A percentile compares a stretch with the other conserved stretches of the same genome.
Conservation (phyloP, 345 rosid genomes). For the Salix udensis region DNA sequence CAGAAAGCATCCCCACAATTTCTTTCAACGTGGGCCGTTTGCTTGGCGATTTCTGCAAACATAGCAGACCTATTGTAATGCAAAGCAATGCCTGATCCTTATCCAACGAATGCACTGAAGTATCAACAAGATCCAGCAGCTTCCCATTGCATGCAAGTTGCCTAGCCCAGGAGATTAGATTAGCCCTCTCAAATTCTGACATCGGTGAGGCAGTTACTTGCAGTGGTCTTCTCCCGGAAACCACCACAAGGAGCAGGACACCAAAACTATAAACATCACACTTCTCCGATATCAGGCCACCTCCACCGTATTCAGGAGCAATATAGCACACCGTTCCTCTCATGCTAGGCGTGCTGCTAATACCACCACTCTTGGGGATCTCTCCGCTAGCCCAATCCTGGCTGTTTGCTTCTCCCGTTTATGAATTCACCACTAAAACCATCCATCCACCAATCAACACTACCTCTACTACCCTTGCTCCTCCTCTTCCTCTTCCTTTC, state of each 20-base stretch:
- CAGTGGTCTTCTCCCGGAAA: constrained; percentile 69
- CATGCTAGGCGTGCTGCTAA: constrained; percentile 83
- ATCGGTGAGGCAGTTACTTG: constrained; percentile 75
- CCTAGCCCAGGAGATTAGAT: constrained; percentile 78
- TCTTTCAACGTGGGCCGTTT: constrained; percentile 66
- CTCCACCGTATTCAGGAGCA: constrained; percentile 78
- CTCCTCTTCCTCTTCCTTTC: constrained; percentile 47
- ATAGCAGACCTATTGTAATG: constrained; percentile 61
- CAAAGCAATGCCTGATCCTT: constrained; percentile 63
- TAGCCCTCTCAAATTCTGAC: constrained; percentile 78
- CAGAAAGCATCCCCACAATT: constrained; percentile 64
- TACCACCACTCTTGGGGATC: constrained; percentile 68
- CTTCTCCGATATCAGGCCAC: constrained; percentile 60
- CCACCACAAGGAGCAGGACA: constrained; percentile 57
- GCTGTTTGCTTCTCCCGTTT: constrained; percentile 38
- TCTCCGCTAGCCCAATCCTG: constrained; percentile 66
- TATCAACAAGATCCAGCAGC: constrained; percentile 62
- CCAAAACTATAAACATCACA: constrained; percentile 79
- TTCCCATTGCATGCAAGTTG: constrained; percentile 63
- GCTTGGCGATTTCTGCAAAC: constrained; percentile 66
- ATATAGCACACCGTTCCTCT: constrained; percentile 82
- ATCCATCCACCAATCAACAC: constrained; percentile 54
- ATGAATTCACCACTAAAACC: constrained; percentile 56
- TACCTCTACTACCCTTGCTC: constrained; percentile 43
- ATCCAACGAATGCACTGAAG: constrained; percentile 53